These are phyloP conservation scores for Klebsormidium nitens DNA, from an alignment of 139 green algal genomes.

Conservation along the genomic window DNA sequence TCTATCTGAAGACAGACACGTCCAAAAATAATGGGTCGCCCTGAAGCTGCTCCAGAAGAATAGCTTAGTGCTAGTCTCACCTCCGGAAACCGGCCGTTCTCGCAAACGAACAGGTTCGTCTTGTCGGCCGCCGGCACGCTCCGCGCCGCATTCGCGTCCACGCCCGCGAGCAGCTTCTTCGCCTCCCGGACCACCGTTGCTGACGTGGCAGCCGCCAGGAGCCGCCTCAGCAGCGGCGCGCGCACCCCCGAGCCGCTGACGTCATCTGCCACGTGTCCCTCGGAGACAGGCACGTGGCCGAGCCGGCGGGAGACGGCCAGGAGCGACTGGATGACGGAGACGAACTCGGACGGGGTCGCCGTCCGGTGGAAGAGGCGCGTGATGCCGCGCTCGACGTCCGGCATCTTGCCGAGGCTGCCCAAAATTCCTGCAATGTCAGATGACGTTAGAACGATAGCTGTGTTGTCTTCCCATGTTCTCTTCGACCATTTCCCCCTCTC, in stretches of 20 bases:
- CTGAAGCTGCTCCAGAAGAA: too few species aligned
- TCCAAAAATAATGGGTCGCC: too few species aligned
- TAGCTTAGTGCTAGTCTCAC: too few species aligned
- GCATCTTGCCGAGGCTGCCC: slow-evolving; percentile 36
- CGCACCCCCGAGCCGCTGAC: background rate
- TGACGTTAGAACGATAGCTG: too few species aligned
- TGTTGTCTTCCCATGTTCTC: too few species aligned
- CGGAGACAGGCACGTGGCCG: background rate
- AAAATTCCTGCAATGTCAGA: too few species aligned
- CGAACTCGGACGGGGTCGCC: slow-evolving; percentile 66
- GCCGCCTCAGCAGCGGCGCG: slow-evolving; percentile 11
- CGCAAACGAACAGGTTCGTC: slow-evolving; percentile 32
- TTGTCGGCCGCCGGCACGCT: slow-evolving; percentile 43
- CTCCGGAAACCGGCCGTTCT: slow-evolving; percentile 41
- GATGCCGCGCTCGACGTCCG: slow-evolving; percentile 73
- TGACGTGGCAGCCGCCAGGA: slow-evolving; percentile 16
- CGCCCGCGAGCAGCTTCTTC: slow-evolving; percentile 30
- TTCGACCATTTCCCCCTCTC: too few species aligned
- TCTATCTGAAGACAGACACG: too few species aligned
- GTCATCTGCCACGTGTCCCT: background rate
- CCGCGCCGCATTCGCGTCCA: slow-evolving; percentile 52
- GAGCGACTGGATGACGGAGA: background rate
- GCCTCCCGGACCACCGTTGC: slow-evolving; percentile 33
- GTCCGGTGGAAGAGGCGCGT: slow-evolving; percentile 66
- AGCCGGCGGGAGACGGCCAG: background rate